Base-by-base conservation (phyloP, 208 protist genomes). In the Crithidia expoeki region DNA sequence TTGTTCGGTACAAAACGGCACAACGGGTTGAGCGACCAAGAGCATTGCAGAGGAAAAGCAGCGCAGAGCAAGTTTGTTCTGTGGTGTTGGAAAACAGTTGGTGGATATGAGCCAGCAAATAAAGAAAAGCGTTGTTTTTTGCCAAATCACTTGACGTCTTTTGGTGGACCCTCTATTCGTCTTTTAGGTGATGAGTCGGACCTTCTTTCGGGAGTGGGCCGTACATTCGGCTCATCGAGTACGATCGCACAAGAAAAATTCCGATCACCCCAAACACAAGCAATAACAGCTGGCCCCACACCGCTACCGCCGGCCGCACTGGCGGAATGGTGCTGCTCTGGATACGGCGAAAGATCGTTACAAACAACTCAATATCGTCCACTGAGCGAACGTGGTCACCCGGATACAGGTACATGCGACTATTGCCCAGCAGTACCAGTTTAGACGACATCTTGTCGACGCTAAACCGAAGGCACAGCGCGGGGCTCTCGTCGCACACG, bases 311-410 rank as follows among this genome's bases (percentile, higher is more conserved):
- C 23, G 61, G 53, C 21, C 32, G 42, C 34, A 66, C 60, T 0
- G 70, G 70, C 1, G 70, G 70, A 17, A 75, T 59, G 10, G 70
- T 62, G 34, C 70, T 68, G 61, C 70, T 69, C 53, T 68, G 44
- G 27, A 69, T 69, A 62, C 70, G 60, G 34, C 55, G 70, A 21
- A 75, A 75, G 27, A 49, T 34, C 0, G 70, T 68, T 21, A 75
- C 61, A 25, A 75, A 75, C 4, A 75, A 30, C 70, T 75, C 70
- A 23, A 75, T 68, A 34, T 69, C 70, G 55, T 58, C 56, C 2
- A 75, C 55, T 23, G 70, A 51, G 53, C 61, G 70, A 0, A 58
- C 47, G 19, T 69, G 70, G 21, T 62, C 46, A 33, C 40, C 25
- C 0, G 70, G 70, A 62, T 44, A 75, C 2, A 46, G 60, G 58